Evolutionary conservation across 768 basidiomycete species (phyloP).

Genomic region (Galerina marginata): DNA sequence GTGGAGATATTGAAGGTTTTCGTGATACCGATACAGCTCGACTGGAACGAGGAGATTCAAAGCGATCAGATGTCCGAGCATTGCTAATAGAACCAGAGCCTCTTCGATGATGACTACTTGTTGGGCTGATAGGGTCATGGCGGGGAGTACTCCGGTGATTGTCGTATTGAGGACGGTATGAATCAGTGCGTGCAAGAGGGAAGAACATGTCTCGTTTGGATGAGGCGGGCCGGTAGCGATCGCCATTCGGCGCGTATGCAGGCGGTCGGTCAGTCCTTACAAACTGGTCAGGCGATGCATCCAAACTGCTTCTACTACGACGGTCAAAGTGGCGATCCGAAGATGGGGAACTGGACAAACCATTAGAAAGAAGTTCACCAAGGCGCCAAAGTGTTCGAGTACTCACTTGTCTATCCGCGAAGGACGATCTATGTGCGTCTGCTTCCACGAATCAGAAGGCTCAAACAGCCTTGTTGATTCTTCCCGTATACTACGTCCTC

Average conservation of each 20-base stretch:
- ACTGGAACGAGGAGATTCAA: slow-evolving; percentile 29
- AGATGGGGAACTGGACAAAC: slow-evolving; percentile 21
- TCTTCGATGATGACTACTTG: slow-evolving; percentile 27
- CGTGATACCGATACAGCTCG: slow-evolving; percentile 29
- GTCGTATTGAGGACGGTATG: slow-evolving; percentile 56
- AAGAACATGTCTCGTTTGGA: slow-evolving; percentile 42
- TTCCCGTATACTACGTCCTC: slow-evolving; percentile 37
- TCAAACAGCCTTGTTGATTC: slow-evolving; percentile 64
- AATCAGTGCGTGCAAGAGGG: slow-evolving; percentile 38
- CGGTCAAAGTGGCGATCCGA: slow-evolving; percentile 41
- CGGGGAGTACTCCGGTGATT: slow-evolving; percentile 35
- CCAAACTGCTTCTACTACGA: slow-evolving; percentile 37
- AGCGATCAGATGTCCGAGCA: slow-evolving; percentile 30
- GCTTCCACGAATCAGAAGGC: slow-evolving; percentile 76
- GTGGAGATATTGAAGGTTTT: slow-evolving; percentile 34
- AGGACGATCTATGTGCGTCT: slow-evolving; percentile 53
- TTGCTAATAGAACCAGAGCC: slow-evolving; percentile 28
- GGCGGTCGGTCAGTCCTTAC: slow-evolving; percentile 38
- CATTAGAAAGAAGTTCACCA: slow-evolving; percentile 5
- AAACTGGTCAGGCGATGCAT: slow-evolving; percentile 42
- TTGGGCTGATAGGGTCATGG: slow-evolving; percentile 31
- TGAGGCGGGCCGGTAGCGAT: slow-evolving; percentile 57
- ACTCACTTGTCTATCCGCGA: slow-evolving; percentile 47
- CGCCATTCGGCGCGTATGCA: slow-evolving; percentile 34
- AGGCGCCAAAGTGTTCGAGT: slow-evolving; percentile 20